Evolutionary conservation across 1,284 basidiomycete species (phyloP).

Genomic region (Puccinia hordei): DNA sequence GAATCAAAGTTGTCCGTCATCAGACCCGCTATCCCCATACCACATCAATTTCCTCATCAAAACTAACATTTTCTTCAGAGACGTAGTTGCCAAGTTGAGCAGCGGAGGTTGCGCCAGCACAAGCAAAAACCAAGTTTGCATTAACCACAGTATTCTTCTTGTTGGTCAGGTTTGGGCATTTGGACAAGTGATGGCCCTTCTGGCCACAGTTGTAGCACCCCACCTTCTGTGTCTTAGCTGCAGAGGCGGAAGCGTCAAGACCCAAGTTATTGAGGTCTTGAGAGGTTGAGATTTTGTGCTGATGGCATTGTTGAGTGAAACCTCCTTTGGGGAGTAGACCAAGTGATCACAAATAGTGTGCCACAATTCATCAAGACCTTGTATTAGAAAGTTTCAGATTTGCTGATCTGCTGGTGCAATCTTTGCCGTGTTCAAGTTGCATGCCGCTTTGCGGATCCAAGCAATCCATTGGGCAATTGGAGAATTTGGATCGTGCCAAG

Average conservation of each 20-base stretch:
- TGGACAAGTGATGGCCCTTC: background rate
- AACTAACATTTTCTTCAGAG: background rate
- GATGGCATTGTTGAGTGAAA: background rate
- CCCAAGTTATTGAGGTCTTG: too few species aligned
- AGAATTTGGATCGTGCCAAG: background rate
- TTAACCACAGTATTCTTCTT: background rate
- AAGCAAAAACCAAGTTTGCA: background rate
- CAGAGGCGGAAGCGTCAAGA: background rate
- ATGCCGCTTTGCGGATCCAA: background rate
- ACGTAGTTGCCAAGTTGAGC: background rate
- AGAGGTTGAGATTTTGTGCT: background rate
- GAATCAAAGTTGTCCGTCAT: background rate
- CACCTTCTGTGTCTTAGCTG: background rate
- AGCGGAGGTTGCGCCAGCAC: background rate
- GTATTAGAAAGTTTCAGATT: background rate
- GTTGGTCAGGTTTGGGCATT: background rate
- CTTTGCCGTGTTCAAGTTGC: background rate
- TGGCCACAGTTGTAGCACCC: slow-evolving; percentile 7
- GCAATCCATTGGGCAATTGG: background rate
- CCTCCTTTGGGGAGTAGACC: background rate
- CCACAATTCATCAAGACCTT: background rate
- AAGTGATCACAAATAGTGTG: background rate
- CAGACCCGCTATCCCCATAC: background rate
- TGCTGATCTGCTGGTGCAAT: background rate
- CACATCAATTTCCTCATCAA: background rate